Base-by-base conservation (phyloP, 1,284 basidiomycete genomes). In the Puccinia polysora region DNA sequence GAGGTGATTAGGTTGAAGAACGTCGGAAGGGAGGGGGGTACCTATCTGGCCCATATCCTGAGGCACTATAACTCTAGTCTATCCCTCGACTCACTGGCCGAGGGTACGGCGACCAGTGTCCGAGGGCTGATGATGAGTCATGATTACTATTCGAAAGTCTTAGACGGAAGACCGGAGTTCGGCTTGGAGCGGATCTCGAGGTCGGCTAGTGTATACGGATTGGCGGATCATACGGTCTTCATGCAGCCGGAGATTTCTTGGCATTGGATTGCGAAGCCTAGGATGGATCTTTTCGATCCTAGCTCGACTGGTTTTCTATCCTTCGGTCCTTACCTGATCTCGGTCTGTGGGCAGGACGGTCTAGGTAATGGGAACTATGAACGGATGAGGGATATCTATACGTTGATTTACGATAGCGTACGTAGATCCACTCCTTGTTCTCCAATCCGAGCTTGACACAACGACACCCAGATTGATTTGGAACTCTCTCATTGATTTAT, bases 171-270 rank as follows among this genome's bases (percentile, higher is more conserved):
- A 8, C 4, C 36, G 7, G 15, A 55, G 12, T 55, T 55, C 20
- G 65, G 56, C 12, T 4, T 28, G 15, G 45, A 59, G 18, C 18
- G 32, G 18, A 4, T 70, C 1, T 20, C 25, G 28, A 14, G 6
- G 12, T 36, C 55, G 15, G 32, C 56, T 15, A 20, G n/a, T 20
- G 23, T 70, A 0, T 47, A 25, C n/a, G 67, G 75, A 20, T 71
- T 80, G 6, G 78, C 78, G 12, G 76, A 75, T 36, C 76, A 78
- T 43, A 80, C 80, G 7, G 76, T 80, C 34, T 80, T 81, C 73
- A 75, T 81, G 55, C 80, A 81, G 71, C 80, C 81, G 4, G 80
- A 81, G 45, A 53, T 81, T 18, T 80, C 80, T 0, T 81, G 80
- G 81, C 71, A 78, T 34, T 78, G 76, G 76, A 74, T 80, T 40